Percentiles rank a stretch among this genome's conserved stretches.
These are phyloP conservation scores for Dothideomycetidae sp. DNA, from an alignment of 2,329 filamentous ascomycete species.

Conservation along the genomic window DNA sequence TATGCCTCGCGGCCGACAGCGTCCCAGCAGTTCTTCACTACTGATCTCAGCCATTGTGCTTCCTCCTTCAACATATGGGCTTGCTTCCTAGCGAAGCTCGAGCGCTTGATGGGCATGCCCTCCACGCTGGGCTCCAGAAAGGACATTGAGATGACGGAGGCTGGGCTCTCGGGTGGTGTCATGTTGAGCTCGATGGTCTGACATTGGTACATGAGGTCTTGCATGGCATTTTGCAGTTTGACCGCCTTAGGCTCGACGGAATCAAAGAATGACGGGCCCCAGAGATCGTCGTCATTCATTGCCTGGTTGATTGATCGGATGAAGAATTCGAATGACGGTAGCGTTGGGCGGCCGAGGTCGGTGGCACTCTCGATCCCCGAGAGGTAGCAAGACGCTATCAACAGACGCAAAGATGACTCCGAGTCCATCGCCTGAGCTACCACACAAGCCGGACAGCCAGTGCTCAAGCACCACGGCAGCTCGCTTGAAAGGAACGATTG, in stretches of 20 bases:
- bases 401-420: conserved; percentile 33
- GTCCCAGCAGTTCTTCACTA: conserved; percentile 31
- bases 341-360: conserved; percentile 21
- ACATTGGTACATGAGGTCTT: conserved; percentile 33
- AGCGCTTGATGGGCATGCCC: conserved; percentile 25
- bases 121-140: conserved; percentile 12
- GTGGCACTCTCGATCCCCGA: conserved; percentile 27
- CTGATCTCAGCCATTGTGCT: conserved; percentile 27
- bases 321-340: conserved; percentile 27
- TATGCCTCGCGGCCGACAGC: conserved; percentile 15
- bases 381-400: conserved; percentile 34
- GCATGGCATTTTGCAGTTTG: conserved; percentile 29
- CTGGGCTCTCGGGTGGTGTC: conserved; percentile 12
- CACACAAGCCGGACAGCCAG: conserved; percentile 40
- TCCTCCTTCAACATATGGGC: conserved; percentile 30
- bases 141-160: conserved; percentile 7
- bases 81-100: conserved; percentile 33
- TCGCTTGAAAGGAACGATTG: conserved; percentile 45
- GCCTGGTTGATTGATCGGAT: conserved; percentile 29
- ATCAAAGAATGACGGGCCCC: conserved; percentile 30
- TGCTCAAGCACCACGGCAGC: conserved; percentile 40
- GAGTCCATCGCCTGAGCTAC: conserved; percentile 31
- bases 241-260: conserved; percentile 30
- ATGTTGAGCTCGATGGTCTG: conserved; percentile 23
- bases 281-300: conserved; percentile 30